These are phyloP conservation scores for Amanita phalloides DNA, from an alignment of 768 basidiomycete species.

Conservation along the genomic window DNA sequence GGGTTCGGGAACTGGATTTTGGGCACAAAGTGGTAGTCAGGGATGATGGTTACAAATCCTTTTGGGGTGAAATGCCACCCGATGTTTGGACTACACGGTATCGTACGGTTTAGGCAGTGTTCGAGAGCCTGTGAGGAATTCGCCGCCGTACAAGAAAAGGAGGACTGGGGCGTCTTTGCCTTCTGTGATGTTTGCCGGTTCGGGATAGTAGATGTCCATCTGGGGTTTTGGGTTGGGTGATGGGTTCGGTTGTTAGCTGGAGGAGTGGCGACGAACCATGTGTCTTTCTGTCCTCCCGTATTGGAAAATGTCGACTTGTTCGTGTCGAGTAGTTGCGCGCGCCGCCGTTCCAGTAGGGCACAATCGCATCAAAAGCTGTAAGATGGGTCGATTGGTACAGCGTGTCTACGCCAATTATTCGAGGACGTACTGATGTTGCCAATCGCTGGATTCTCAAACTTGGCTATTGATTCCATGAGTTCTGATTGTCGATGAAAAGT, in stretches of 20 bases:
- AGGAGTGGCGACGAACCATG: background rate
- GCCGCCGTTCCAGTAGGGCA: background rate
- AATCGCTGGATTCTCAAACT: background rate
- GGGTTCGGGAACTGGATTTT: conserved; percentile 42
- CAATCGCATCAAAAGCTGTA: conserved; percentile 2
- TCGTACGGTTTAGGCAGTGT: conserved; percentile 33
- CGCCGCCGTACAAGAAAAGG: conserved; percentile 61
- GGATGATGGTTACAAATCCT: conserved; percentile 49
- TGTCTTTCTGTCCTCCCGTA: conserved; percentile 2
- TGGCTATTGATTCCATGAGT: conserved; percentile 3
- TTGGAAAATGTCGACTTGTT: conserved; percentile 2
- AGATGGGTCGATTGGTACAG: background rate
- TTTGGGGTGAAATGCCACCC: conserved; percentile 52
- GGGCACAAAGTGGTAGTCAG: conserved; percentile 60
- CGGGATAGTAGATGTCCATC: conserved; percentile 55
- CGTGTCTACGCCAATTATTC: background rate
- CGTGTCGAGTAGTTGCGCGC: background rate
- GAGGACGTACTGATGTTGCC: conserved; percentile 2
- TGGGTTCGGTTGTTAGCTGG: background rate
- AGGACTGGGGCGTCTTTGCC: conserved; percentile 29
- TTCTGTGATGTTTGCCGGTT: conserved; percentile 21
- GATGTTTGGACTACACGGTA: conserved; percentile 43
- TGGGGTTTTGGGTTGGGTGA: conserved; percentile 12
- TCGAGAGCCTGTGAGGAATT: conserved; percentile 43
- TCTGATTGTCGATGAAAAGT: too few relatives aligned